phyloP scores from a whole-genome alignment of 257 asterid species.

The Haberlea rhodopensis region DNA sequence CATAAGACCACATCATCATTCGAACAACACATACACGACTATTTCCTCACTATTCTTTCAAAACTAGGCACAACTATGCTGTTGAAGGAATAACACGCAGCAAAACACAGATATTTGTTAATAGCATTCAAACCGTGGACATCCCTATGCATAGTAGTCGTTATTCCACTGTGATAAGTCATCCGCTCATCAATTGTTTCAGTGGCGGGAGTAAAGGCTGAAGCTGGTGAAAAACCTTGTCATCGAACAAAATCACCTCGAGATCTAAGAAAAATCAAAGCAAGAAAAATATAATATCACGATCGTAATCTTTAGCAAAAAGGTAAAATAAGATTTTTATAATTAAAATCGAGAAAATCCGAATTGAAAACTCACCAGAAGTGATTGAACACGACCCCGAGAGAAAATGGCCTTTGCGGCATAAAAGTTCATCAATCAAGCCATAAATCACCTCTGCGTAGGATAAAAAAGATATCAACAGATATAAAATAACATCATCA shows the following conservation, averaged over 20 bases:
- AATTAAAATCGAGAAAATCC: conserved; percentile 22
- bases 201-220: background rate
- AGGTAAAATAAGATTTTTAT: background rate
- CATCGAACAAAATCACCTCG: background rate
- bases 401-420: background rate
- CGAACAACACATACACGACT: background rate
- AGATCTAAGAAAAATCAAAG: background rate
- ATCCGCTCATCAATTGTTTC: background rate
- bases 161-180: background rate
- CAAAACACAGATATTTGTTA: background rate
- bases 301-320: background rate
- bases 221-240: background rate
- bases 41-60: background rate
- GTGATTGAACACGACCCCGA: conserved; percentile 18
- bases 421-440: background rate
- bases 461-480: background rate
- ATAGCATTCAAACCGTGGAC: background rate
- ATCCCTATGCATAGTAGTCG: background rate
- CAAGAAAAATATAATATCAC: background rate
- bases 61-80: background rate
- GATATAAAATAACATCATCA: background rate
- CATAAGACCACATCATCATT: background rate
- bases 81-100: background rate
- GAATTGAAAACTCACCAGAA: background rate
- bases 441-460: background rate